Evolutionary conservation across 306 rosid species (phyloP).

Genomic region (Quercus dentata): DNA sequence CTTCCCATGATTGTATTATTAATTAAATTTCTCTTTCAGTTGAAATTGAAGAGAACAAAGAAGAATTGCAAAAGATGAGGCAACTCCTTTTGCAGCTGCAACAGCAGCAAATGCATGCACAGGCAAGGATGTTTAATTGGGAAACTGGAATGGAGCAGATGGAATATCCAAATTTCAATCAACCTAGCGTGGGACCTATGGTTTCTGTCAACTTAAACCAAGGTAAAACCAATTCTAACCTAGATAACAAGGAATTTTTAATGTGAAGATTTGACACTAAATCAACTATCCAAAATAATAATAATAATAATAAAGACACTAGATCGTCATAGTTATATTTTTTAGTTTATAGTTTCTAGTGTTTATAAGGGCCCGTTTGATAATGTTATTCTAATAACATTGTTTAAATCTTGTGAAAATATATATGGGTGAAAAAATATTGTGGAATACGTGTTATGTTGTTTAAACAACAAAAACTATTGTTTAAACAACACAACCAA

Average conservation of each 20-base stretch:
- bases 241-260: background rate
- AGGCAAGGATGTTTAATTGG: background rate
- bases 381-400: no score
- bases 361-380: background rate
- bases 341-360: background rate
- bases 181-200: background rate
- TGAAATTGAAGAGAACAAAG: conserved; percentile 41
- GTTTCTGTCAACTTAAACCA: background rate
- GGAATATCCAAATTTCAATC: background rate
- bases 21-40: conserved; percentile 9
- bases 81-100: conserved; percentile 9
- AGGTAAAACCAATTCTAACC: conserved; percentile 13
- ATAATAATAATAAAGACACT: no score
- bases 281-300: no score
- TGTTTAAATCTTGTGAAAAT: no score
- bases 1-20: background rate
- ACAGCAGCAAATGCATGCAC: background rate
- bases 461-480: no score
- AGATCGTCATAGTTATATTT: background rate
- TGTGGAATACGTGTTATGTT: no score
- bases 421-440: accelerated
- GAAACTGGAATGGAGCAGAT: background rate
- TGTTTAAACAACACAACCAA: no score
- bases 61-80: conserved; percentile 33
- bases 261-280: background rate